A percentile compares a stretch with the other conserved stretches of the same genome.
Evolutionary conservation across 768 basidiomycete genomes (phyloP).

Genomic region (Boletus insuetus): DNA sequence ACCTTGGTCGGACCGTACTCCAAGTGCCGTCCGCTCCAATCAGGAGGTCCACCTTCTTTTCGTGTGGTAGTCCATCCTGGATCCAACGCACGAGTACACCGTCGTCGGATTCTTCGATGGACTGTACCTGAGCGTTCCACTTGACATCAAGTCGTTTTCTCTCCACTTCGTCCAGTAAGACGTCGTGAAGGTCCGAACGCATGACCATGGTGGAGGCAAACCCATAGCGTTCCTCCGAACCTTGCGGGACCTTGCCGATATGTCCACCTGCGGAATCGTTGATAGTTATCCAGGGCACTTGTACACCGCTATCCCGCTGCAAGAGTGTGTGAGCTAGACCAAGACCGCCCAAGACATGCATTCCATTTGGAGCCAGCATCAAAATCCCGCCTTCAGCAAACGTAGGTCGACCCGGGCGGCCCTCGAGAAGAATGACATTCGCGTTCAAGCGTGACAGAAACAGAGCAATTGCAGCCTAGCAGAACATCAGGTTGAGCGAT

Average conservation of each 20-base stretch:
- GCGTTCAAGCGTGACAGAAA: slow-evolving; percentile 24
- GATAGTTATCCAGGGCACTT: slow-evolving; percentile 21
- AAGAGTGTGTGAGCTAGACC: slow-evolving; percentile 23
- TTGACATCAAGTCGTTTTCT: slow-evolving; percentile 13
- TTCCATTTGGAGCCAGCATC: slow-evolving; percentile 30
- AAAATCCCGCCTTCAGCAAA: slow-evolving; percentile 25
- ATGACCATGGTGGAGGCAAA: slow-evolving; percentile 25
- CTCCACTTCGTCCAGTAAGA: slow-evolving; percentile 30
- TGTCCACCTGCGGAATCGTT: slow-evolving; percentile 20
- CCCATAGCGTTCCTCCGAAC: slow-evolving; percentile 26
- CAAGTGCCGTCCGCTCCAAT: slow-evolving; percentile 33
- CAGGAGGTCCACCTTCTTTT: slow-evolving; percentile 30
- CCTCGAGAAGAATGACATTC: slow-evolving; percentile 23
- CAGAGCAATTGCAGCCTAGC: slow-evolving; percentile 20
- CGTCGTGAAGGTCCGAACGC: slow-evolving; percentile 32
- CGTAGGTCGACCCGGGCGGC: slow-evolving; percentile 15
- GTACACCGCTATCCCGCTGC: slow-evolving; percentile 18
- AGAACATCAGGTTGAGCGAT: not conserved
- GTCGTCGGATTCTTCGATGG: slow-evolving; percentile 21
- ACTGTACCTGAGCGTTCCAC: slow-evolving; percentile 26
- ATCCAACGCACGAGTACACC: slow-evolving; percentile 28
- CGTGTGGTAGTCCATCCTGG: slow-evolving; percentile 16
- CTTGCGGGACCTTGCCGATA: slow-evolving; percentile 26
- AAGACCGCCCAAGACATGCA: slow-evolving; percentile 29
- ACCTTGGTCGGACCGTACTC: slow-evolving; percentile 28